Conservation (phyloP, 495 filamentous ascomycete species). For the Recurvomyces mirabilis region DNA sequence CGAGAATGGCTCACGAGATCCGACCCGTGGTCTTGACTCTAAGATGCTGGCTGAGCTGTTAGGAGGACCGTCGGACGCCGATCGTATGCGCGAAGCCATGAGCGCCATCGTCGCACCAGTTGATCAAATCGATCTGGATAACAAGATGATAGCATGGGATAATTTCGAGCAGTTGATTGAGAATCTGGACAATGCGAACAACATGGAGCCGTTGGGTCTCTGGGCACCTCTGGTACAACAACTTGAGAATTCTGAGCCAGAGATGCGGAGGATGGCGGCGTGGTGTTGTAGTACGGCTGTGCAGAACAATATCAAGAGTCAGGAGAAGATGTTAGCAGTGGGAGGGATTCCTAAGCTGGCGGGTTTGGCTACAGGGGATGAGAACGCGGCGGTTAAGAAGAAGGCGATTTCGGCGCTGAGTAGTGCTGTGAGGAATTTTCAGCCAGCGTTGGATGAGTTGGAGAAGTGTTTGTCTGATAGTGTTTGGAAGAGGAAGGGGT, state of each 20-base stretch:
- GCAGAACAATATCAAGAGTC: constrained; percentile 80
- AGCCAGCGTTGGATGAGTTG: constrained; percentile 54
- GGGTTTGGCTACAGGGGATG: constrained; percentile 48
- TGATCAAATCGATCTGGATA: constrained; percentile 51
- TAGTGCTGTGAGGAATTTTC: constrained; percentile 72
- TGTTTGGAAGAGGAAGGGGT: constrained; percentile 38
- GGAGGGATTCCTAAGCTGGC: constrained; percentile 62
- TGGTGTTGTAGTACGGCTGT: constrained; percentile 93
- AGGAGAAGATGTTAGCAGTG: constrained; percentile 63
- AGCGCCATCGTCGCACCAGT: constrained; percentile 47
- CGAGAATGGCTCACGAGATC: constrained; percentile 28
- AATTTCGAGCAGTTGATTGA: constrained; percentile 92
- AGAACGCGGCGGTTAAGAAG: constrained; percentile 55
- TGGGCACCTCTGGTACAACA: constrained; percentile 69
- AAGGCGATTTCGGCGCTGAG: constrained; percentile 85
- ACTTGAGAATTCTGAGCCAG: constrained; percentile 53
- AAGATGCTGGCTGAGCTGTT: constrained; percentile 62
- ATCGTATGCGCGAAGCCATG: constrained; percentile 79
- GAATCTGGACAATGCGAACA: constrained; percentile 89
- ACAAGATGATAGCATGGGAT: constrained; percentile 83
- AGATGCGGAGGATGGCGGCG: constrained; percentile 69
- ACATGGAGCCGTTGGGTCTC: constrained; percentile 61
- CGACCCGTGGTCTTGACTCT: constrained; percentile 44
- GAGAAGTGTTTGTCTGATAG: constrained; percentile 55
- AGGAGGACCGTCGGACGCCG: constrained; percentile 73